Base-by-base conservation (phyloP, 169 alveolate genomes). In the Plasmodium vinckei region DNA sequence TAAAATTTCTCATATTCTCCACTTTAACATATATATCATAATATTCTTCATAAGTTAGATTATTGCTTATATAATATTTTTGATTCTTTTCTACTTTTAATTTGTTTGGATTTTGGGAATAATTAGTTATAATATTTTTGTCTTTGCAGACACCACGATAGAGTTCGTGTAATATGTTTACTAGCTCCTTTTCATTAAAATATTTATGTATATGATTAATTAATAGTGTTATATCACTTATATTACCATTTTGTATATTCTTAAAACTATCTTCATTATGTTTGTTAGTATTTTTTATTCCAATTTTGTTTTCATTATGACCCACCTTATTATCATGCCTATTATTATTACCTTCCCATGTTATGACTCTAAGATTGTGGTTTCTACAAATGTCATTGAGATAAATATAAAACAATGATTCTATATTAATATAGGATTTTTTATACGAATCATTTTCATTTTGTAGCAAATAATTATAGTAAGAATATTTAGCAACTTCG, bases 371-470 rank as follows among this genome's bases (percentile, higher is more conserved):
- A 47, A 82, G 56, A 63, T 86, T 87, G 53, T 86, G 91, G n/a
- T 57, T 69, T 25, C 60, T 60, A 53, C 91, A 86, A 69, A 86
- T 86, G 12, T 86, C 54, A 42, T 86, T 33, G 10, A 86, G 46
- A 53, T 86, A 86, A 13, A 69, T n/a, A 19, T 86, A 86, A 70
- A 86, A 86, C 46, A 86, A 27, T 33, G 12, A 27, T 44, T 86
- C 91, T 23, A 70, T 42, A 82, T 68, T 71, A 17, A 86, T 65
- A 61, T 86, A 86, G 51, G 60, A 68, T 15, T 86, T 86, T 51
- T 70, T 86, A 68, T 68, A 68, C 7, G 67, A 57, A 21, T 69
- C 59, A 61, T 65, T 86, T 9, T 15, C 54, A 47, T 17, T 65
- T 33, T 33, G 42, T 47, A 86, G 13, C 44, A 53, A 47, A 23